Percentiles rank a stretch among this genome's conserved stretches.
These are phyloP conservation scores for Aspergillus jensenii DNA, from an alignment of 2,329 filamentous ascomycete species.

Conservation along the genomic window DNA sequence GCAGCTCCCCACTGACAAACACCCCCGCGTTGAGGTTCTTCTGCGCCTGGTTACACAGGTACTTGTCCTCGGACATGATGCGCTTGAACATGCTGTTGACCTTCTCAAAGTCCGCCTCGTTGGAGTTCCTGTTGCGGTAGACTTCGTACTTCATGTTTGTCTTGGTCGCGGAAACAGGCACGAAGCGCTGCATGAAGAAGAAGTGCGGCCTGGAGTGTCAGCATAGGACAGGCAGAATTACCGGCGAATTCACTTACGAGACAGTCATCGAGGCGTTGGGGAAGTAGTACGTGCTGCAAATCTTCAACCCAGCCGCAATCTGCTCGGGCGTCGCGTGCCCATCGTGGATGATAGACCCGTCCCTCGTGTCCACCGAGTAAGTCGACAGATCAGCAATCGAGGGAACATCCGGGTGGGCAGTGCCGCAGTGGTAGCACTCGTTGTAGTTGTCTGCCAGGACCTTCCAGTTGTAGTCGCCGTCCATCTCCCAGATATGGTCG, in stretches of 20 bases:
- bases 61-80: constrained; percentile 64
- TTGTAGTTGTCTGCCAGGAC: constrained; percentile 64
- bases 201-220: constrained; percentile 47
- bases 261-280: constrained; percentile 36
- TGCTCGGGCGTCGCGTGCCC: constrained; percentile 48
- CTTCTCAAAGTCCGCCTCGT: constrained; percentile 56
- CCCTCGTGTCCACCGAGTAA: constrained; percentile 52
- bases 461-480: constrained; percentile 62
- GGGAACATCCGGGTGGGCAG: constrained; percentile 23
- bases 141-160: constrained; percentile 63
- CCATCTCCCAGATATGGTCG: constrained; percentile 59
- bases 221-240: neutral
- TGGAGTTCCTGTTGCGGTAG: constrained; percentile 60
- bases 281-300: constrained; percentile 36
- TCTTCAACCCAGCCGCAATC: constrained; percentile 44
- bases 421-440: constrained; percentile 36
- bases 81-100: constrained; percentile 62
- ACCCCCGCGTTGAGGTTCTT: constrained; percentile 60
- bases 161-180: constrained; percentile 53
- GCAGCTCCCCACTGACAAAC: constrained; percentile 61
- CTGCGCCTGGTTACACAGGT: constrained; percentile 59
- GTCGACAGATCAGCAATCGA: constrained; percentile 54
- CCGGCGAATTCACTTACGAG: constrained; percentile 23
- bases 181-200: constrained; percentile 64
- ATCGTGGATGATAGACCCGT: constrained; percentile 52